Conservation (phyloP, 805 yeast genomes). For the Ogataea methylovora region DNA sequence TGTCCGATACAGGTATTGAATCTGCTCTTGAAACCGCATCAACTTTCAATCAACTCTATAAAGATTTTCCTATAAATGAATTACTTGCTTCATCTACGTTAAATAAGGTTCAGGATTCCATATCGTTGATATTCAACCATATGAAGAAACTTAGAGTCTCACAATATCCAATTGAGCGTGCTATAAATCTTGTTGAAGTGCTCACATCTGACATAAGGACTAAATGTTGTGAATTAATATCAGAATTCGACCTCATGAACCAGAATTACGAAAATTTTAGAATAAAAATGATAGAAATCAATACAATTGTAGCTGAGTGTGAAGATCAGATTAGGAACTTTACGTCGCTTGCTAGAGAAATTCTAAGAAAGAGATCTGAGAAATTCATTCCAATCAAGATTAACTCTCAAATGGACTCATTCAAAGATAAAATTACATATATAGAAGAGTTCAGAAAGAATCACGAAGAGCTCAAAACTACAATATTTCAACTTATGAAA, state of each 20-base stretch:
- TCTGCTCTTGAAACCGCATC: constrained; percentile 44
- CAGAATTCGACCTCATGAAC: constrained; percentile 34
- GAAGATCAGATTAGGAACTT: constrained; percentile 59
- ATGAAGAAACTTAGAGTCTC: constrained; percentile 54
- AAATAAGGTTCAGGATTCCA: constrained; percentile 34
- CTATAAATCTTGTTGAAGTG: constrained; percentile 59
- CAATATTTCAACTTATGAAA: constrained; percentile 5
- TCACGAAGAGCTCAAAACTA: constrained; percentile 41
- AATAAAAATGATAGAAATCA: constrained; percentile 19
- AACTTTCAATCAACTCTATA: constrained; percentile 54
- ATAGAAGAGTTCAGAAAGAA: constrained; percentile 38
- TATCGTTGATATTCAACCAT: constrained; percentile 47
- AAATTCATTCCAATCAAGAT: constrained; percentile 61
- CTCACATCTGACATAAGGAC: constrained; percentile 49
- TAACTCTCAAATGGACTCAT: constrained; percentile 30
- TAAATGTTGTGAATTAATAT: constrained; percentile 33
- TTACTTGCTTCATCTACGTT: constrained; percentile 41
- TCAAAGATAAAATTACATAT: constrained; percentile 37
- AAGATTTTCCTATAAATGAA: constrained; percentile 63
- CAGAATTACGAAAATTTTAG: constrained; percentile 34
- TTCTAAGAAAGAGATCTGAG: constrained; percentile 65
- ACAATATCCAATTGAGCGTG: constrained; percentile 56
- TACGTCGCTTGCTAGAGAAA: constrained; percentile 62
- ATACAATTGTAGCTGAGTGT: constrained; percentile 37
- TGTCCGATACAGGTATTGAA: constrained; percentile 61